Conservation (phyloP, 805 yeast genomes). For the Isabelozyma heimii region DNA sequence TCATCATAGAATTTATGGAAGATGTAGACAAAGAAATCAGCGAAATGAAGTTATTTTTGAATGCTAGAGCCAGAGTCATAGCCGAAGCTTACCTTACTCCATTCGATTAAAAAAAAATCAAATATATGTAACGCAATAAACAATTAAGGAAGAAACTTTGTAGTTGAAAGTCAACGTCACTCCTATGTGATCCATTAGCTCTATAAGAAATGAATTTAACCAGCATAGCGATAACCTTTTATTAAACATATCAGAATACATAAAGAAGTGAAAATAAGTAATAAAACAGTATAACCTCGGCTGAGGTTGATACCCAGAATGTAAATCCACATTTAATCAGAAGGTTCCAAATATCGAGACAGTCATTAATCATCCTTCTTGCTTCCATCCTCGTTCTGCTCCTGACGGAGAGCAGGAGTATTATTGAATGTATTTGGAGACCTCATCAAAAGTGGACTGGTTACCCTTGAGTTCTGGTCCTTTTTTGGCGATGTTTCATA, state of each 20-base stretch:
- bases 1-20: conserved; percentile 97
- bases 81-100: conserved; percentile 95
- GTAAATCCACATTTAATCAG: background rate
- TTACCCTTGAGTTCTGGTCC: conserved; percentile 10
- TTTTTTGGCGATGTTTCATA: background rate
- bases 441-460: conserved; percentile 15
- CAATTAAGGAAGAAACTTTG: background rate
- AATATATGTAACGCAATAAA: conserved; percentile 1
- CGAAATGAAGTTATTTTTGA: conserved; percentile 94
- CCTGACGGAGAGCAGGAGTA: background rate
- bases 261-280: background rate
- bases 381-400: background rate
- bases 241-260: background rate
- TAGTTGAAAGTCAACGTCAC: background rate
- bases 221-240: background rate
- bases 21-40: conserved; percentile 98
- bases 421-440: conserved; percentile 10
- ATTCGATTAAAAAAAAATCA: conserved; percentile 54
- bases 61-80: conserved; percentile 95
- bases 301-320: too few relatives aligned
- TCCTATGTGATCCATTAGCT: background rate
- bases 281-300: background rate
- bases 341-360: background rate
- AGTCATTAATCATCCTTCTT: background rate
- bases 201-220: background rate